phyloP scores from a whole-genome alignment of 2,329 filamentous ascomycete species.

The Xylariaceae sp. region DNA sequence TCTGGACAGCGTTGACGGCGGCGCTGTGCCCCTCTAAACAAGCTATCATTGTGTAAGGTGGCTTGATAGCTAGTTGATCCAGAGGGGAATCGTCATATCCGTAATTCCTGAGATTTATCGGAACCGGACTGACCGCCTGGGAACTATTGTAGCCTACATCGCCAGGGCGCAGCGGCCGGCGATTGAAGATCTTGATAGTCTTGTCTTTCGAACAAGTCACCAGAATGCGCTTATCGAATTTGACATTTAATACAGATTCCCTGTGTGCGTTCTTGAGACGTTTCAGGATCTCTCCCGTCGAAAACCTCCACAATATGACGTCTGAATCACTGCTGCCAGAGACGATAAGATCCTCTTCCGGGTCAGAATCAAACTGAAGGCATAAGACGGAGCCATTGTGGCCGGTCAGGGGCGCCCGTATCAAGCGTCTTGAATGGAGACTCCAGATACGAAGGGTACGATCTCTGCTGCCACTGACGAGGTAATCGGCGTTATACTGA shows the following conservation, averaged over 20 bases:
- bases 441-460: constrained; percentile 87
- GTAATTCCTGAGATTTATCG: constrained; percentile 48
- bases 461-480: constrained; percentile 92
- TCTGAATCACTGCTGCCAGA: constrained; percentile 90
- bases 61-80: constrained; percentile 47
- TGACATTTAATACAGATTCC: constrained; percentile 89
- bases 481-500: constrained; percentile 76
- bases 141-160: constrained; percentile 50
- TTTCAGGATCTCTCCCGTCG: constrained; percentile 77
- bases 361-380: constrained; percentile 86
- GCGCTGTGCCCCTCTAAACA: constrained; percentile 78
- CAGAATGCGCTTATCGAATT: constrained; percentile 84
- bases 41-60: constrained; percentile 72
- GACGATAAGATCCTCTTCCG: constrained; percentile 85
- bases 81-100: constrained; percentile 43
- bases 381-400: constrained; percentile 87
- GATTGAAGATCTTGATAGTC: constrained; percentile 93
- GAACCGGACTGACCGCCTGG: constrained; percentile 46
- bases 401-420: constrained; percentile 65
- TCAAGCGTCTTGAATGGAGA: constrained; percentile 72
- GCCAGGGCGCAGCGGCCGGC: constrained; percentile 58
- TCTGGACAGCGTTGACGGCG: constrained; percentile 93
- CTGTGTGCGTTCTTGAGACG: constrained; percentile 70
- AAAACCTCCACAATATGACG: constrained; percentile 90
- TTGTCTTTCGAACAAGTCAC: constrained; percentile 98